Base-by-base conservation (phyloP, 148 eudicot species). In the Vaccinium macrocarpon region DNA sequence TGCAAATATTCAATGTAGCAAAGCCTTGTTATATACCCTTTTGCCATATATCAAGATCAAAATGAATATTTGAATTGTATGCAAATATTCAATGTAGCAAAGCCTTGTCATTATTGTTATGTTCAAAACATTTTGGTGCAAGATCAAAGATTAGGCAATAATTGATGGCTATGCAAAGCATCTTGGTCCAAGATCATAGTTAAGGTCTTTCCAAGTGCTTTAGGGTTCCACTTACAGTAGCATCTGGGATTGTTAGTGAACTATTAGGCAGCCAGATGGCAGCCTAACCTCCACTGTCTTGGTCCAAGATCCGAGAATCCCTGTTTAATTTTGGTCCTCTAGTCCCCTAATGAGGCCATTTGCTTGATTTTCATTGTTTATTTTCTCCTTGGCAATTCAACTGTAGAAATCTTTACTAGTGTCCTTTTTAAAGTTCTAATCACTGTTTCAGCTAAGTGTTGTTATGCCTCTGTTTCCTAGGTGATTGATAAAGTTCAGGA, bases 401-500 rank as follows among this genome's bases (percentile, higher is more conserved):
- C 0, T 11, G 6, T 70, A 2, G 35, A 55, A 18, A 19, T 55
- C 56, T 82, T 32, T 53, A 35, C 49, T 77, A 1, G 13, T 72
- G 35, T 13, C n/a, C 76, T 68, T 23, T 76, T 51, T 11, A 19
- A 66, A 9, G 49, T 83, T 61, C 64, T 25, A 79, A 61, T 46
- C n/a, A 2, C 35, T 0, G 61, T 16, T 50, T 79, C 18, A 80
- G 27, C 85, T 55, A 86, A 76, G 77, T 48, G 10, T 84, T 82
- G 21, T 82, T 71, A 55, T 78, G 53, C 53, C 56, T 35, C 86
- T 19, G 64, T 84, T 76, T 62, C 56, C 82, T 52, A 94, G 97
- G 97, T 94, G 64, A 94, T 94, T 87, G 97, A 94, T 84, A 94
- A 94, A 87, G 97, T 94, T 82, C 97, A 94, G 85, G 97, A 94